Evolutionary conservation across 2,329 filamentous ascomycete genomes (phyloP), one percentile per base, ranked within the genome.

Genomic region (Apiospora malaysiana): DNA sequence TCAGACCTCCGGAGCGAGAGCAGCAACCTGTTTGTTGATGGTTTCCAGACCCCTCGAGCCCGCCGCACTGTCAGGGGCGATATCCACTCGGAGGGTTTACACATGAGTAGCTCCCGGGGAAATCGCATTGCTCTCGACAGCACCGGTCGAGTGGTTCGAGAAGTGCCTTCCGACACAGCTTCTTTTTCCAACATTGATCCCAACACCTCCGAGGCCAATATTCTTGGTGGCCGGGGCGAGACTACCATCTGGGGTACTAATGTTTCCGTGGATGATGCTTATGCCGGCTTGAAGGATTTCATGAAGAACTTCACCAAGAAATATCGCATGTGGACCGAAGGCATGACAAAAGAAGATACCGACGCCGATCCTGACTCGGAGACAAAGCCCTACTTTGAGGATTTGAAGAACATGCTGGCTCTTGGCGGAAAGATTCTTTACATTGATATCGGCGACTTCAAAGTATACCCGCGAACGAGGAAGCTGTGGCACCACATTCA

Each of bases 201-300:
- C 0, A 92, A 92, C 73, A 98, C 95, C 8, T 98, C 95, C 2
- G 96, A 99, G 80, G 96, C 96, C 0, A 93, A 98, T 78, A 89
- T 88, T 0, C 89, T 98, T 51, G 95, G 94, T 49, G 96, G 95
- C 1, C 90, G 90, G 71, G 93, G 93, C 49, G 92, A 92, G 70
- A 91, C 92, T 75, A 90, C 97, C 71, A 95, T 99, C 74, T 99
- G 96, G 96, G 96, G 96, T 81, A 99, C 96, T 59, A 98, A 97
- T 49, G 93, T 99, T 68, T 97, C 95, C 6, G 92, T 99, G 69
- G 90, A 94, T 72, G 95, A 98, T 80, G 94, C 94, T 0, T 93
- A 97, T 81, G 89, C 91, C 68, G 87, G 91, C 0, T 97, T 98
- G 85, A 95, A 96, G 78, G 94, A 96, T 74, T 99, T 99, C 78